Evolutionary conservation across 257 asterid species (phyloP), one percentile per base, ranked within the genome.

Genomic region (Striga asiatica): DNA sequence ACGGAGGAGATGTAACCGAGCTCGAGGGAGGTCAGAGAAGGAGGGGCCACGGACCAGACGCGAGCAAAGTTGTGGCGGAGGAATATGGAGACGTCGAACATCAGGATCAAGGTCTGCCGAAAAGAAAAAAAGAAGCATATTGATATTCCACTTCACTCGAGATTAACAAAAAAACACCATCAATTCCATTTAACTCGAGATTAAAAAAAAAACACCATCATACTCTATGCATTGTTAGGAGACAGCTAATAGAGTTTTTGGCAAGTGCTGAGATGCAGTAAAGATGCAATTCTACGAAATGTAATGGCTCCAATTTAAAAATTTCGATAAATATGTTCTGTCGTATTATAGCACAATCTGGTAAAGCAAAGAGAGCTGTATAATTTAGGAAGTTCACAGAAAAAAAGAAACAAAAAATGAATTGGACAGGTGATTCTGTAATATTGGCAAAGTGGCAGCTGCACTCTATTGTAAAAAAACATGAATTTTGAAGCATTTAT

Each of bases 1-100:
- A 82, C 88, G 0, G 97, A 80, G 54, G 97, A 80, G 63, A 91
- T 78, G 64, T 82, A 91, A 39, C 96, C 98, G 9, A 91, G 65
- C 71, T 91, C 95, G 19, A 91, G 97, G 38, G 98, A 77, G 50
- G 61, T 63, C 23, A 91, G 93, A 17, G 69, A 82, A 31, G 82
- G 25, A 9, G 97, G 70, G 35, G 89, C 95, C 52, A 78, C 65
- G 47, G 77, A 62, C 98, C 98, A 89, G 46, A 74, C 93, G 46
- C 81, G 88, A 23, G 95, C 82, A 28, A 84, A 91, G 66, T 66
- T 76, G 57, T 79, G 89, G 10, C 94, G 93, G 56, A 80, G 45
- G 72, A 87, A 82, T 69, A 80, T 60, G 37, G 96, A 82, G 69
- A 74, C 94, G 53, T 87, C 96, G 66, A 91, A 82, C 92, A 84